Base-by-base conservation (phyloP, 139 green algal genomes). In the Chlamydomonas incerta region DNA sequence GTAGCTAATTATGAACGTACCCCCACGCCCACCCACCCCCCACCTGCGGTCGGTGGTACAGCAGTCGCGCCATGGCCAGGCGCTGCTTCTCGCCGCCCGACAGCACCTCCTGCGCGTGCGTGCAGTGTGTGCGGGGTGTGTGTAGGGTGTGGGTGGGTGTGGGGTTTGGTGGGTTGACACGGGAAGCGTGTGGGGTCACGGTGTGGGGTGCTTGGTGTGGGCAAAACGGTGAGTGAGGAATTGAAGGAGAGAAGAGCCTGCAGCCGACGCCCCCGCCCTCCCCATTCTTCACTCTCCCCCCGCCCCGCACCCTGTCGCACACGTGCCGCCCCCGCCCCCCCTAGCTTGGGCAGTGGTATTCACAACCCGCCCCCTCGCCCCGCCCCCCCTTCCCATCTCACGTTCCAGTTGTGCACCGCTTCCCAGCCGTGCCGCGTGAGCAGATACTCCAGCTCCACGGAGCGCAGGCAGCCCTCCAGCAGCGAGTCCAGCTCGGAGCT, bases 51-150 rank as follows among this genome's bases (percentile, higher is more conserved):
- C 75, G 71, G 90, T 98, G 95, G 90, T 95, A 99, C 35, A 99
- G 94, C 80, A 98, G 91, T 10, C 96, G 90, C 11, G 96, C 96
- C 95, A 98, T 97, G 28, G 95, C 96, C 62, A 99, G 90, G 29
- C 96, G 92, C 92, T 99, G 96, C 92, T 98, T 97, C 92, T 99
- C 96, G 14, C 96, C 96, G 26, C 96, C 95, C 23, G 82, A 93
- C 68, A 99, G 93, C 13, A 93, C 96, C 87, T 99, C 95, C 47
- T 88, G 68, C 17, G 52, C n/a, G n/a, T n/a, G n/a, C n/a, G n/a
- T n/a, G n/a, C n/a, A n/a, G n/a, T n/a, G n/a, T n/a, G n/a, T n/a
- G n/a, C n/a, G 14, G 28, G 24, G 14, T 18, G 33, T 11, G 66
- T 5, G 37, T 3, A 50, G 47, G 26, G 46, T 8, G 73, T n/a